Base-by-base conservation (phyloP, 345 rosid genomes). In the Conringia planisiliqua region DNA sequence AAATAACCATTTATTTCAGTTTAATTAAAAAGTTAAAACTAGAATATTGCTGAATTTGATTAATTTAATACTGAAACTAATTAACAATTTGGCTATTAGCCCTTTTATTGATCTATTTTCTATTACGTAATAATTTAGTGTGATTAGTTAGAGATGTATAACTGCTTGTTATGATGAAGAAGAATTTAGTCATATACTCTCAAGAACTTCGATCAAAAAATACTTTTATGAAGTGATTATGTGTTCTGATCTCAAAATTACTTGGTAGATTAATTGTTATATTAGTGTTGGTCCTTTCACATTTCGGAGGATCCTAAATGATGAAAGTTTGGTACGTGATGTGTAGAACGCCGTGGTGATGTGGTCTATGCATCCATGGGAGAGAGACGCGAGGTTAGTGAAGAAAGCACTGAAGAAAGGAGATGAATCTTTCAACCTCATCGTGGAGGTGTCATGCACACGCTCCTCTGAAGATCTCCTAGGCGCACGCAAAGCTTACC, bases 401-500 rank as follows among this genome's bases (percentile, higher is more conserved):
- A 83, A 85, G 71, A 87, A 89, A 54, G 87, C 97, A 11, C 74
- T 95, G 64, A 75, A 10, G 29, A 83, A 86, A 55, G 91, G 89
- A 2, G 78, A 86, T 11, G 70, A 83, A 14, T 70, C 82, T 5
- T 86, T 86, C 68, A 81, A 76, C 47, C 74, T 85, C 57, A 86
- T 90, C 2, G 89, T 85, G 6, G 97, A 95, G 84, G 80, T 90
- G 3, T 86, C 99, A 4, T 88, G 97, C 78, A 87, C 96, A 2
- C 83, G 97, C 68, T 84, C 99, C 26, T 80, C 99, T 0, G 85
- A 89, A 3, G 90, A 89, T 64, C 83, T 95, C 11, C 68, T 90
- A 13, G 97, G 93, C 52, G 97, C 93, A 20, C 86, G 97, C 17
- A 90, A 80, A 83, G 99, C 97, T 38, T 95, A 95, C 47, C 97